These are phyloP conservation scores for Sporothrix humicola DNA, from an alignment of 2,329 filamentous ascomycete genomes.

Conservation along the genomic window DNA sequence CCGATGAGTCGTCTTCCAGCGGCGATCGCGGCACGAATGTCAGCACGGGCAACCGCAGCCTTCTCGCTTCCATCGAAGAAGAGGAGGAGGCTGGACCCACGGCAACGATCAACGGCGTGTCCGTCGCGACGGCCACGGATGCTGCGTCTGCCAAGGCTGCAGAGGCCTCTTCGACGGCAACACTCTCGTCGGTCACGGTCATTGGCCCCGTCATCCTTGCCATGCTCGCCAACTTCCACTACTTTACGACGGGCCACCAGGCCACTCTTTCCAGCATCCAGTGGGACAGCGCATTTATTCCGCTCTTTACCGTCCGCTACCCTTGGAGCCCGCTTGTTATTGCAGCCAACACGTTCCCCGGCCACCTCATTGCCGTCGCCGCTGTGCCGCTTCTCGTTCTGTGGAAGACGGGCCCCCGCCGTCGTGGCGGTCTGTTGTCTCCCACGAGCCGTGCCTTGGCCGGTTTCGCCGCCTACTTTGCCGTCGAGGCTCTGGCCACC, in stretches of 20 bases:
- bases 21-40: conserved; percentile 3
- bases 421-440: conserved; percentile 71
- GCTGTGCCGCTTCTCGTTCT: conserved; percentile 81
- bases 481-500: conserved; percentile 80
- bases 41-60: conserved; percentile 15
- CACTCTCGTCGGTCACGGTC: conserved; percentile 64
- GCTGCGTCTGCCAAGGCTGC: conserved; percentile 23
- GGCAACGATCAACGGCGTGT: background rate
- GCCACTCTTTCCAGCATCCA: conserved; percentile 86
- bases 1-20: background rate
- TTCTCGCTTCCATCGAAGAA: conserved; percentile 32
- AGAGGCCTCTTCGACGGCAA: conserved; percentile 56
- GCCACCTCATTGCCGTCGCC: conserved; percentile 81
- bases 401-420: conserved; percentile 86
- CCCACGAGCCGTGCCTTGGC: conserved; percentile 72
- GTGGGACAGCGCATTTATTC: conserved; percentile 95
- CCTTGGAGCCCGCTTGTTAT: conserved; percentile 88
- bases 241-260: conserved; percentile 97
- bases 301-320: conserved; percentile 80
- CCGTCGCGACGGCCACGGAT: background rate
- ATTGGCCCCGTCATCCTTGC: conserved; percentile 85
- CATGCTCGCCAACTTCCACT: conserved; percentile 90
- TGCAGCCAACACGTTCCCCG: conserved; percentile 83
- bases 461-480: conserved; percentile 81
- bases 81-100: conserved; percentile 18